Evolutionary conservation across 1,139 yeast genomes (phyloP), one percentile per base, ranked within the genome.

Genomic region (Taiozyma onychis): DNA sequence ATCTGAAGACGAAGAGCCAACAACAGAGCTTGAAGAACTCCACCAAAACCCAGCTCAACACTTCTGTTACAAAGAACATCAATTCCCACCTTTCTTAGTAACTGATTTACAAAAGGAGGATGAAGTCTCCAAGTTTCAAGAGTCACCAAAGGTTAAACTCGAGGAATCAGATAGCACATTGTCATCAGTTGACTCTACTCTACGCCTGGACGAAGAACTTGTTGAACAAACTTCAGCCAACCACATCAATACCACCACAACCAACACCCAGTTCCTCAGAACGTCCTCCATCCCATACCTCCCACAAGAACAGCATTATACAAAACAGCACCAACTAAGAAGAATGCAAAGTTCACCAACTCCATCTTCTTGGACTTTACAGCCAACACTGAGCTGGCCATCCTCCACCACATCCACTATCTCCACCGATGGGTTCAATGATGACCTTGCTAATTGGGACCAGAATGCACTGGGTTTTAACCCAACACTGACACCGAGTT

Each of bases 381-480:
- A 48, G 16, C 50, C 42, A 11, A 48, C 37, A 1, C 47, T 44
- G 11, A 41, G 46, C 18, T 44, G 43, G 14, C 52, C 44, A 16
- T 39, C 44, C 8, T 44, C 44, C n/a, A 45, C 51, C 9, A 49
- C 51, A 4, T 49, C 52, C 18, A 37, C 46, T 6, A 39, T 47
- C 10, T 44, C 47, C 13, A 45, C 48, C 6, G 55, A 55, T 42
- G 59, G 56, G 8, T 57, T 50, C 51, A 52, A 54, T 48, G 49
- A 55, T 32, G 61, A 59, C 44, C 58, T 51, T 41, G 53, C 57
- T 43, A 54, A 53, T 43, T 59, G 59, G 16, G 49, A 54, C 46
- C 52, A 51, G 28, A n/a, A 13, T 37, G 39, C 21, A 13, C 22
- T 39, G 13, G 39, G 47, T 42, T 47, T 54, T n/a, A 46, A 34